Percentiles rank a stretch among this genome's conserved stretches.
Evolutionary conservation across 345 rosid species (phyloP).

Genomic region (Citrus reticulata): DNA sequence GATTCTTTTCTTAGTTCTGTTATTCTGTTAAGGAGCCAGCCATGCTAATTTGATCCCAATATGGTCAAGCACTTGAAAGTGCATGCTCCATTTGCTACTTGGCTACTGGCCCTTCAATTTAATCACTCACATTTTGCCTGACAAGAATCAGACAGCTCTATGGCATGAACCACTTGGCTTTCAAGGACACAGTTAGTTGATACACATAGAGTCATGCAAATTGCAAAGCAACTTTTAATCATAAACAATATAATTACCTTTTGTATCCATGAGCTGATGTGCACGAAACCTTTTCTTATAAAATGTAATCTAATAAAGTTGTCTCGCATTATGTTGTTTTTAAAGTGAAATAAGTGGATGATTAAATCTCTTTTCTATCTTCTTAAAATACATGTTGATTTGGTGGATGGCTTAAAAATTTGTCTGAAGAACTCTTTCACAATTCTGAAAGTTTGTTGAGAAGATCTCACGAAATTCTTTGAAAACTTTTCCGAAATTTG

Average conservation of each 20-base stretch:
- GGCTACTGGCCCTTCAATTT: neutral
- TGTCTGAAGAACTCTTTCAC: neutral
- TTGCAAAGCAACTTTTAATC: neutral
- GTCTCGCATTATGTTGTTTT: neutral
- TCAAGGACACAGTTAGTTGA: neutral
- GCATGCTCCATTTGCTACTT: neutral
- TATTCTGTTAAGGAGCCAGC: constrained; percentile 23
- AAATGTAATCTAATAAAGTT: neutral
- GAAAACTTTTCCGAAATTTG: neutral
- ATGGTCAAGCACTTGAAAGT: neutral
- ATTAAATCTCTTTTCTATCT: too few relatives aligned
- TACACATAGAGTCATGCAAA: neutral
- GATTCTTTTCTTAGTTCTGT: constrained; percentile 41
- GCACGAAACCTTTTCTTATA: neutral
- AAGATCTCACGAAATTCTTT: neutral
- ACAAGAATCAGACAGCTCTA: neutral
- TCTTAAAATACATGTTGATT: too few relatives aligned
- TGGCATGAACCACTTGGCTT: neutral
- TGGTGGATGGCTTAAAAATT: neutral
- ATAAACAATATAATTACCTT: neutral
- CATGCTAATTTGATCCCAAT: neutral
- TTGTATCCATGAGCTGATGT: neutral
- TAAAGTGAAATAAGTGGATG: too few relatives aligned
- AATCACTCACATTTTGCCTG: neutral
- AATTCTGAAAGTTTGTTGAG: neutral